Base-by-base conservation (phyloP, 2,329 filamentous ascomycete species). In the Beauveria scarabaeidicola region DNA sequence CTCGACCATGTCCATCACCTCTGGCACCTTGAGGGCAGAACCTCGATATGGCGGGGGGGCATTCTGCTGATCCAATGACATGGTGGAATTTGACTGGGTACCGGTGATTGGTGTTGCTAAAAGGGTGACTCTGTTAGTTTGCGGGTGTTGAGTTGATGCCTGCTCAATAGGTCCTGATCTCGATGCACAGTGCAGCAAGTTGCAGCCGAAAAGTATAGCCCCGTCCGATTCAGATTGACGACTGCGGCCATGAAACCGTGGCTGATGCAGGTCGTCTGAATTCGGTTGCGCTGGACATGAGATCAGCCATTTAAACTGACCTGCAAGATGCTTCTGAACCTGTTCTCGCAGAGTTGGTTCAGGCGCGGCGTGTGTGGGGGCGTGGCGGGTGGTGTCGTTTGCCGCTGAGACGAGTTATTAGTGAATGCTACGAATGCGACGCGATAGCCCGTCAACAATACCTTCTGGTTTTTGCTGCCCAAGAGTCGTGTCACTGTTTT, bases 271-370 rank as follows among this genome's bases (percentile, higher is more conserved):
- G 46, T 63, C 65, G 62, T 62, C 62, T 52, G 64, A 66, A 64
- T 62, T 63, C 36, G 63, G 60, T 66, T 70, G 63, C 60, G 64
- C 65, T 50, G 74, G 70, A 62, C 75, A 70, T 25, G 74, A 74
- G 41, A 81, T 67, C 59, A 81, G 67, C 73, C 75, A 81, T 65
- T 81, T 77, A 66, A 78, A 82, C 68, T 79, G 72, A 74, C 77
- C 76, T 71, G 74, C 72, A 63, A 74, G 69, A 67, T 80, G 78
- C 63, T 71, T 75, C 54, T 70, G 66, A 52, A 77, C 69, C 59
- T 76, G 74, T 50, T 71, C 64, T 61, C 66, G 63, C 61, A 67
- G 61, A 62, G 66, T 56, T 43, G 63, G 61, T 38, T 66, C 60
- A 51, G 63, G 62, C n/a, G 62, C 63, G 21, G 69, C 66, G 54